phyloP scores from a whole-genome alignment of 2,329 filamentous ascomycete species.

The Hortaea sp. region DNA sequence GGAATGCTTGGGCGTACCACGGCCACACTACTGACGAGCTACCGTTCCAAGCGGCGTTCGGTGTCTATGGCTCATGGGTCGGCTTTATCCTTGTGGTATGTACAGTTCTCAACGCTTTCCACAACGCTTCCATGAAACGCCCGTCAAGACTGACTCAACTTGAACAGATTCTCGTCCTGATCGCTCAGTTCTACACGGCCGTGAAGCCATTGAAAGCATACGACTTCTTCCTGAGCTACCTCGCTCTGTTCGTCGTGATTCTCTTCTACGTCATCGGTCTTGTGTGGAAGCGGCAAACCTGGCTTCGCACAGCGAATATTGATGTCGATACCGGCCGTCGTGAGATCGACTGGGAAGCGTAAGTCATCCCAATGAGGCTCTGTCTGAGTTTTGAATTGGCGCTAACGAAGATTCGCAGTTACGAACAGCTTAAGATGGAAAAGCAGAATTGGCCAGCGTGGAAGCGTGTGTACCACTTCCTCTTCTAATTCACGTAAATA shows the following conservation, averaged over 20 bases:
- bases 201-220: constrained; percentile 35
- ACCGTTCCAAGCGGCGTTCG: constrained; percentile 38
- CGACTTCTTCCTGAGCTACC: constrained; percentile 46
- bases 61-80: constrained; percentile 52
- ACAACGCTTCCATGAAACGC: not conserved
- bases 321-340: constrained; percentile 58
- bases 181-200: constrained; percentile 38
- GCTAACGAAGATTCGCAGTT: not conserved
- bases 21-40: constrained; percentile 27
- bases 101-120: not conserved
- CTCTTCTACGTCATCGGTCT: constrained; percentile 41
- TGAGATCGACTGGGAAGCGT: constrained; percentile 54
- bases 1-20: constrained; percentile 54
- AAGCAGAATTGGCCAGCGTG: constrained; percentile 41
- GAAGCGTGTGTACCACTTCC: constrained; percentile 40
- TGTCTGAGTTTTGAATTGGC: too few species aligned
- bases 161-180: not conserved
- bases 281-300: constrained; percentile 47
- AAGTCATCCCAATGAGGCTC: too few species aligned
- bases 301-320: constrained; percentile 50
- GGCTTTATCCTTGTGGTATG: constrained; percentile 51
- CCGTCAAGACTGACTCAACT: not conserved
- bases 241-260: constrained; percentile 45
- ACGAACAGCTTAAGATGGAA: constrained; percentile 71
- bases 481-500: constrained; percentile 27